A percentile compares a stretch with the other conserved stretches of the same genome.
Conservation (phyloP, 208 protist genomes). For the Trypanosoma avium region DNA sequence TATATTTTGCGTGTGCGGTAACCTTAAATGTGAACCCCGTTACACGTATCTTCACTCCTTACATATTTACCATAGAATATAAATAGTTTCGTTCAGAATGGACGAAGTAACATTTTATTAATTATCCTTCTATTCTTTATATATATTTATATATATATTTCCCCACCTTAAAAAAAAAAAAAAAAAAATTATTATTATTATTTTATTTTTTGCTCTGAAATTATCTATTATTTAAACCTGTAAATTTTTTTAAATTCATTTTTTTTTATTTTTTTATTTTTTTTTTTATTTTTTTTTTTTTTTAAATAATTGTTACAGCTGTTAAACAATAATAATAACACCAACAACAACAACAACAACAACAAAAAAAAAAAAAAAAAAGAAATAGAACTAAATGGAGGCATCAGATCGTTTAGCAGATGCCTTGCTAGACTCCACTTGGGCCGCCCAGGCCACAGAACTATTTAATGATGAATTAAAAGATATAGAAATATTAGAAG, state of each 20-base stretch:
- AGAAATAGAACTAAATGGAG: slow-evolving; percentile 17
- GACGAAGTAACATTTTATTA: too few species aligned
- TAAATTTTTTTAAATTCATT: too few species aligned
- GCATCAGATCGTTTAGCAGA: slow-evolving; percentile 32
- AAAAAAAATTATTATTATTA: slow-evolving; percentile 2
- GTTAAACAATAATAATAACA: neutral
- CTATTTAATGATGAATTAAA: slow-evolving; percentile 62
- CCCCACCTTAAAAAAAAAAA: slow-evolving; percentile 1
- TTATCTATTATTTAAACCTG: too few species aligned
- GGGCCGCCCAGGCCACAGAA: slow-evolving; percentile 41
- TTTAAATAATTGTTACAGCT: neutral
- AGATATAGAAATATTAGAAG: slow-evolving; percentile 51
- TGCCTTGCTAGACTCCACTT: slow-evolving; percentile 48
- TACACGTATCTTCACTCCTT: too few species aligned
- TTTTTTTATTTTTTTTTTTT: slow-evolving; percentile 21
- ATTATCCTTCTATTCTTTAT: too few species aligned
- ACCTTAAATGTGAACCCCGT: too few species aligned
- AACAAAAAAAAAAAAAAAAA: neutral
- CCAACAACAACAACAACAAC: neutral
- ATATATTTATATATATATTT: neutral
- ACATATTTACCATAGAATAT: slow-evolving; percentile 16
- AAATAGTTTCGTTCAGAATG: too few species aligned
- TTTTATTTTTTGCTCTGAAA: neutral
- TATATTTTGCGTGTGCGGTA: too few species aligned
- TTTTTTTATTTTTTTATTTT: neutral